Percentiles rank a stretch among this genome's conserved stretches.
These are phyloP conservation scores for Populus pruinosa DNA, from an alignment of 345 rosid genomes.

Conservation along the genomic window DNA sequence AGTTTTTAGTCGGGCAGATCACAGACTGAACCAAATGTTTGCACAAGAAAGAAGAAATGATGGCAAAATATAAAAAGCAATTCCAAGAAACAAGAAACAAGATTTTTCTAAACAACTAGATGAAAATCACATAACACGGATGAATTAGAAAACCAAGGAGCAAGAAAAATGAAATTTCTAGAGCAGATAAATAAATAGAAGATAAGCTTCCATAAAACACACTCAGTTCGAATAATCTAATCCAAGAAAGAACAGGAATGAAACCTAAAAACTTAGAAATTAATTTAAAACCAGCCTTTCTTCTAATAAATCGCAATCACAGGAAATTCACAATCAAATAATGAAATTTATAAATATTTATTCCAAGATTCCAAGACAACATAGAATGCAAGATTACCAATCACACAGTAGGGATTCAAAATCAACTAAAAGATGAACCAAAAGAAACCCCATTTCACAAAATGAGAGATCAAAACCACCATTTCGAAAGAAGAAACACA, in stretches of 20 bases:
- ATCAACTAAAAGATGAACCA: not conserved
- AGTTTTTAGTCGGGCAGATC: not conserved
- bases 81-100: not conserved
- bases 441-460: not conserved
- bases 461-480: not conserved
- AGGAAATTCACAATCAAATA: not conserved
- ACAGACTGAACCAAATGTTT: not conserved
- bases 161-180: no score
- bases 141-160: not conserved
- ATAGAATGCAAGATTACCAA: not conserved
- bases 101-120: not conserved
- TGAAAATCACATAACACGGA: not conserved
- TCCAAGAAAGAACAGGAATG: not conserved
- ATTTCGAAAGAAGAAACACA: not conserved
- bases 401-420: not conserved
- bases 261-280: not conserved
- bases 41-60: not conserved
- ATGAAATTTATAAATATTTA: not conserved
- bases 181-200: not conserved
- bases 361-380: constrained; percentile 3
- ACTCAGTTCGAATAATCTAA: not conserved
- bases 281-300: not conserved
- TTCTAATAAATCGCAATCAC: not conserved
- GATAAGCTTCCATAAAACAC: not conserved
- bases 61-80: not conserved